Conservation (phyloP, 768 basidiomycete genomes). For the Crassisporium funariophilum region DNA sequence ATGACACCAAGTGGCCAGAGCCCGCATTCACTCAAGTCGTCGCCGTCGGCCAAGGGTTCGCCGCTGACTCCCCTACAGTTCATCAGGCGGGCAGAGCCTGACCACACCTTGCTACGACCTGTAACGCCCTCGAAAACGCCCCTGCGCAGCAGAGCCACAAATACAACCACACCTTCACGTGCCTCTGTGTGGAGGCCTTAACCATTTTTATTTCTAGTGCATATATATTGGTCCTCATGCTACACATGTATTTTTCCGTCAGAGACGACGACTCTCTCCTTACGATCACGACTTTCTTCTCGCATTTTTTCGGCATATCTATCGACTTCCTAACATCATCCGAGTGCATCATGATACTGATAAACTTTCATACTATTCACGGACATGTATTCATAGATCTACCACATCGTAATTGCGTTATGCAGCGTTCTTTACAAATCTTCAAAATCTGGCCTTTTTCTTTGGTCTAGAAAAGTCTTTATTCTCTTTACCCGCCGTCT, state of each 20-base stretch:
- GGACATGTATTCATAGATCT: conserved; percentile 20
- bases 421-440: not conserved
- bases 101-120: conserved; percentile 52
- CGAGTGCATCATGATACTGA: conserved; percentile 13
- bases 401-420: conserved; percentile 6
- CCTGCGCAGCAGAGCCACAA: conserved; percentile 41
- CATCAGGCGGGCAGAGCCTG: conserved; percentile 75
- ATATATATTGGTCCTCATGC: too few species aligned
- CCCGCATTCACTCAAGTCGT: conserved; percentile 51
- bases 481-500: conserved; percentile 33
- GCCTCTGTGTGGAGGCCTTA: conserved; percentile 69
- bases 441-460: conserved; percentile 22
- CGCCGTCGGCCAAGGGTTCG: conserved; percentile 63
- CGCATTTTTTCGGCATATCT: not conserved
- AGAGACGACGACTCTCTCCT: conserved; percentile 4
- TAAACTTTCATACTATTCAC: conserved; percentile 12
- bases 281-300: conserved; percentile 6
- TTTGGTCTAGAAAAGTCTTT: conserved; percentile 21
- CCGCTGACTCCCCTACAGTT: conserved; percentile 84
- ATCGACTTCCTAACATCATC: conserved; percentile 12
- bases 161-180: conserved; percentile 49
- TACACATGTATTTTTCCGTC: not conserved
- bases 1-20: conserved; percentile 57
- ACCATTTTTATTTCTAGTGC: conserved; percentile 21
- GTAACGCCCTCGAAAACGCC: conserved; percentile 68